These are phyloP conservation scores for Lepidopterella palustris DNA, from an alignment of 495 filamentous ascomycete species.

Conservation along the genomic window DNA sequence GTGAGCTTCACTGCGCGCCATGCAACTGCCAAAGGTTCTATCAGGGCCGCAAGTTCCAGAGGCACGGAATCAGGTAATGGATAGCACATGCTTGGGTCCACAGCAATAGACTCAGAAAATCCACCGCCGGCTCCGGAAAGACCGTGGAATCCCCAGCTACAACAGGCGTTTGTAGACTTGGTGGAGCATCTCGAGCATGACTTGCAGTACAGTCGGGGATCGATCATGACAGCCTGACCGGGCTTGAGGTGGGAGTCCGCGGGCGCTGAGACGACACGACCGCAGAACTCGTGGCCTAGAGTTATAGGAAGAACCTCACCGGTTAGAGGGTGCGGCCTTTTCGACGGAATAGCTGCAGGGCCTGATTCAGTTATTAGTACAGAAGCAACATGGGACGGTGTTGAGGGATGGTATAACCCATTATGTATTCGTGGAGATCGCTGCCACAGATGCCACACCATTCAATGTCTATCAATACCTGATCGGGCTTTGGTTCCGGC, in stretches of 20 bases:
- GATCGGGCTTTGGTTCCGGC: conserved; percentile 19
- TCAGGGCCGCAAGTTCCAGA: conserved; percentile 23
- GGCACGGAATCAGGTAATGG: conserved; percentile 23
- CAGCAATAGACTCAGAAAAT: conserved; percentile 24
- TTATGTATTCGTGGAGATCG: conserved; percentile 32
- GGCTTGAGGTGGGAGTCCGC: conserved; percentile 15
- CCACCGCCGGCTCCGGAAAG: conserved; percentile 27
- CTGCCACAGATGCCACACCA: conserved; percentile 32
- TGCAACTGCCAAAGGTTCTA: conserved; percentile 28
- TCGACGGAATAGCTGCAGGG: conserved; percentile 12
- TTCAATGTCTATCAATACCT: conserved; percentile 26
- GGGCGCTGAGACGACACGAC: conserved; percentile 21
- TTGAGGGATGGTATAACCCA: not conserved
- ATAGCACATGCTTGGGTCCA: conserved; percentile 22
- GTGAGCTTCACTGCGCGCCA: conserved; percentile 24
- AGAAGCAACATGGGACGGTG: not conserved
- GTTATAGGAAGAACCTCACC: conserved; percentile 19
- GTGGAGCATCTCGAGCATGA: conserved; percentile 14
- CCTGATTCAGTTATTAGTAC: conserved; percentile 7
- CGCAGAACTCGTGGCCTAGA: conserved; percentile 33
- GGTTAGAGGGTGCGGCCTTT: conserved; percentile 24
- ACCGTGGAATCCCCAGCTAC: conserved; percentile 29
- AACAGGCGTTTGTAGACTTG: conserved; percentile 16
- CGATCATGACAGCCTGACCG: conserved; percentile 27
- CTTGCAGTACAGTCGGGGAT: conserved; percentile 25